These are phyloP conservation scores for Rhizopogon salebrosus DNA, from an alignment of 768 basidiomycete genomes.

Conservation along the genomic window DNA sequence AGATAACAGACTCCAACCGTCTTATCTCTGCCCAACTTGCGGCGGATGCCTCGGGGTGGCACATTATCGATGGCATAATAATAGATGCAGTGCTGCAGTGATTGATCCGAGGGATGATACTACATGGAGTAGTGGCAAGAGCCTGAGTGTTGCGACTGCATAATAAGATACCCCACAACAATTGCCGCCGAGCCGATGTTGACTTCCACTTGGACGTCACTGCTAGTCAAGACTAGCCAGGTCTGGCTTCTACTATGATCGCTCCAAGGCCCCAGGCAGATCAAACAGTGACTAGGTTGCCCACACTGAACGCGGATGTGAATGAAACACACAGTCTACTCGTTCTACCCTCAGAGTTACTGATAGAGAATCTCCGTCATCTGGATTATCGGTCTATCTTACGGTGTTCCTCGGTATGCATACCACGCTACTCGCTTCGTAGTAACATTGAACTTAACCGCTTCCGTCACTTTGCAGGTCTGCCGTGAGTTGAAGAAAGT, in stretches of 20 bases:
- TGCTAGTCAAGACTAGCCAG: background rate
- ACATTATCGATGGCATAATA: too few relatives aligned
- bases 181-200: too few relatives aligned
- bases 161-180: too few relatives aligned
- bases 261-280: background rate
- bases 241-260: background rate
- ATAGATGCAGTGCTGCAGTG: too few relatives aligned
- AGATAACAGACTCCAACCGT: too few relatives aligned
- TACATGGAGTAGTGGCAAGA: too few relatives aligned
- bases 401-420: constrained; percentile 1
- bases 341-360: background rate
- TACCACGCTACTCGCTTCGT: background rate
- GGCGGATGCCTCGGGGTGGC: too few relatives aligned
- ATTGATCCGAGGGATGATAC: too few relatives aligned
- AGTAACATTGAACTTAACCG: background rate
- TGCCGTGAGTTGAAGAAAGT: constrained; percentile 15
- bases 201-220: too few relatives aligned
- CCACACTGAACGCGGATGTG: background rate
- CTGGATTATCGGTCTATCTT: background rate
- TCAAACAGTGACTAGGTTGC: background rate
- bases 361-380: background rate
- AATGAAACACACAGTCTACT: background rate
- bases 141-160: too few relatives aligned
- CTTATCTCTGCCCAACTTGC: too few relatives aligned
- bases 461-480: constrained; percentile 10